Conservation (phyloP, 192 early-diverging fungal genomes). For the Gonapodya prolifera region DNA sequence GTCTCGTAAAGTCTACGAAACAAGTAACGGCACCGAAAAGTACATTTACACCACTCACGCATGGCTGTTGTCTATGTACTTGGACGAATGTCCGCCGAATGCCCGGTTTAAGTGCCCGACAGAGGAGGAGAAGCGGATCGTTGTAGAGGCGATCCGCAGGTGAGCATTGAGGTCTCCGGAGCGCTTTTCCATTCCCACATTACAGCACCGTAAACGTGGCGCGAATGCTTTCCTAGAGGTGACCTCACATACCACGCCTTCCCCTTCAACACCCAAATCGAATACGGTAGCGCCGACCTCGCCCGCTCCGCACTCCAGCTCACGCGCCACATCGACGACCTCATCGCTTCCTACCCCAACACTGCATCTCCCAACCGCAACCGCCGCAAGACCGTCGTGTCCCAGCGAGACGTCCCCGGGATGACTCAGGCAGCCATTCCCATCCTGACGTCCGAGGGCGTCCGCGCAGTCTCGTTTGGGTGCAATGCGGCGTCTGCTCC, state of each 20-base stretch:
- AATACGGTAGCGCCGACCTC: not conserved
- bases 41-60: not conserved
- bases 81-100: not conserved
- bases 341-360: not conserved
- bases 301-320: not conserved
- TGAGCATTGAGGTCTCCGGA: no score
- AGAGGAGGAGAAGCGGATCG: not conserved
- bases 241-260: slow-evolving; percentile 4
- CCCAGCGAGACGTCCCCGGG: not conserved
- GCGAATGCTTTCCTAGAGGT: not conserved
- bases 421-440: not conserved
- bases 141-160: not conserved
- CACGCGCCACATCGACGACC: not conserved
- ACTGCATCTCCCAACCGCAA: not conserved
- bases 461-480: not conserved
- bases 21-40: not conserved
- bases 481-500: not conserved
- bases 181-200: no score
- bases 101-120: not conserved
- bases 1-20: not conserved
- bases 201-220: no score
- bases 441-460: not conserved
- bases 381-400: slow-evolving; percentile 1
- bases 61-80: not conserved
- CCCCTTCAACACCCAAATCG: slow-evolving; percentile 4